Base-by-base conservation (phyloP, 2,329 filamentous ascomycete species). In the Mycogone perniciosa region DNA sequence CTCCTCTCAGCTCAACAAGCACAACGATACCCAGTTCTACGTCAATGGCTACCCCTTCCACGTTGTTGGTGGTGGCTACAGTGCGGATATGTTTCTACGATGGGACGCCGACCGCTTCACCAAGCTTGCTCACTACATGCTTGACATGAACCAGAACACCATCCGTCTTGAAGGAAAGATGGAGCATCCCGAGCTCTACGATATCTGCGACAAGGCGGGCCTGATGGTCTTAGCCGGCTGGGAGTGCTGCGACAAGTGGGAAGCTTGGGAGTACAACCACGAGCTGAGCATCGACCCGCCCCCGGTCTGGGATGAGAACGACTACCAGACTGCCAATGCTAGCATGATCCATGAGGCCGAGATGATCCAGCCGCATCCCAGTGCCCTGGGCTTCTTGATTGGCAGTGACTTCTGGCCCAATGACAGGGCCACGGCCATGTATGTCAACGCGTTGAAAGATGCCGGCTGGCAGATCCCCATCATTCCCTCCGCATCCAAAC, bases 191-290 rank as follows among this genome's bases (percentile, higher is more conserved):
- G 74, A 78, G 54, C 64, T 85, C 1, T 85, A 84, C 58, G 69
- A 77, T 1, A 66, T 83, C 2, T 77, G 81, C 1, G 80, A 84
- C 57, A 67, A 71, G 3, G 66, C 82, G 58, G 82, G 82, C 0
- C 58, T 85, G 34, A 82, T 85, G 79, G 63, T 85, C 0, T 67
- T 85, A 35, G 68, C 80, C 0, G 82, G 82, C 0, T 85, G 81
- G 80, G 81, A 84, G 54, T 85, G 82, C 62, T 85, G 82, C 60
- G 78, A 84, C 57, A 85, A 85, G 60, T 85, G 82, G 82, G 82
- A 85, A 59, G 77, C 75, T 0, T 85, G 80, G 80, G 62, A 59
- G 44, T 82, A 84, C 61, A 84, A 84, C 56, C 62, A 76, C 9
- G 76, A 85, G 44, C 56, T 76, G 6, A 54, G 65, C 6, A 57